Base-by-base conservation (phyloP, 805 yeast genomes). In the Suhomyces faveliae region DNA sequence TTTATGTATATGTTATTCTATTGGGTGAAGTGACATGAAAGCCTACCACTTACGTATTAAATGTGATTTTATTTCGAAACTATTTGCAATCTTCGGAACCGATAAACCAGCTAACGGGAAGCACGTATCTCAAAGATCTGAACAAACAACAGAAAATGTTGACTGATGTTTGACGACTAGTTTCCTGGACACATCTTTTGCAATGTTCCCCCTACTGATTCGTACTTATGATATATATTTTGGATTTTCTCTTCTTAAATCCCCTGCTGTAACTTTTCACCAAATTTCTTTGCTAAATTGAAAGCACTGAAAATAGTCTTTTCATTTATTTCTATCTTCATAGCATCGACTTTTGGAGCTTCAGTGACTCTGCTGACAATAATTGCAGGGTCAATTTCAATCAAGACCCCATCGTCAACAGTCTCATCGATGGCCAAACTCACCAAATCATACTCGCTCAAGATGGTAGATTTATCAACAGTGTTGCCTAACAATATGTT, bases 301-400 rank as follows among this genome's bases (percentile, higher is more conserved):
- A 89, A 88, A 12, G 96, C 96, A 65, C 83, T 86, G 66, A 86
- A 74, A 53, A 94, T 71, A 13, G 92, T 90, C 63, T 81, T 85
- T 64, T 87, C 94, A 47, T 83, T 76, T 40, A 84, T 64, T 59
- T 86, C 91, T 48, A 87, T 77, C 54, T 77, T 81, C 27, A 81
- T 51, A 39, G 56, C 59, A 44, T 33, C 37, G 19, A 54, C 54
- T 25, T 58, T 68, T 40, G 97, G 96, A 25, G 94, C 84, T 50
- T 82, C 80, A n/a, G 98, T 87, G 21, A 91, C 96, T 69, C 99
- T 81, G 12, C 95, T 81, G 2, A 92, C 91, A 57, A 94, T 87
- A 37, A 88, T 83, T 29, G 85, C 81, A 4, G 96, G 83, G 60
- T 94, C 97, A 22, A 90, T 85, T 66, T 94, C 97, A 56, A 94